Evolutionary conservation across 2,329 filamentous ascomycete species (phyloP), one percentile per base, ranked within the genome.

Genomic region (Tympanopsis confertula): DNA sequence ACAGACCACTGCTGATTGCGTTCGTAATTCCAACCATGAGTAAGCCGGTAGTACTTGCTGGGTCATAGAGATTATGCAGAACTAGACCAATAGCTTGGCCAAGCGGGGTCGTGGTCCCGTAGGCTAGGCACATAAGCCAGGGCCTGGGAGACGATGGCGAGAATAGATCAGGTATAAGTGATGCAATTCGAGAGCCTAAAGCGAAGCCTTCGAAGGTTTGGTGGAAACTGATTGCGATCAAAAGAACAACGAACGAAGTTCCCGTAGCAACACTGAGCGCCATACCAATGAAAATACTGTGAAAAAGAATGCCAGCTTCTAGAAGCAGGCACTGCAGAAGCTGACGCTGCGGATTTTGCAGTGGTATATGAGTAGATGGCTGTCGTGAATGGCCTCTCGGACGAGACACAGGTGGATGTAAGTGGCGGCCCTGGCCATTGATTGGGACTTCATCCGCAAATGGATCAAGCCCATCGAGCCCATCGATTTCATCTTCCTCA

Each of bases 131-230:
- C 82, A 87, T 86, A 5, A 86, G 66, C 82, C 82, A 93, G 0
- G 91, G 89, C 35, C 83, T 82, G 2, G 74, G 61, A 0, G 84
- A 89, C 3, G 71, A 70, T 15, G 71, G 70, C 0, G 83, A 74
- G 50, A 95, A 94, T 54, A 82, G 77, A 18, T 33, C 30, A 12
- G 30, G 30, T 10, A 33, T 33, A 19, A 94, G 76, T 7, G 83
- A 82, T 0, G 86, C 83, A 48, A 94, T 94, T 41, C 86, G 82
- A 32, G 83, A 83, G 5, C 86, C 86, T 4, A 94, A 72, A 0
- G 86, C 86, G 13, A 94, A 76, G 2, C 86, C 86, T 61, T 94
- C 86, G 45, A 94, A 94, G 1, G 83, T 86, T 61, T 94, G 83
- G 51, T 91, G 85, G 57, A 89, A 88, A 45, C 74, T 77, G 44